Base-by-base conservation (phyloP, 2,329 filamentous ascomycete species). In the Neofusicoccum umdonicola region DNA sequence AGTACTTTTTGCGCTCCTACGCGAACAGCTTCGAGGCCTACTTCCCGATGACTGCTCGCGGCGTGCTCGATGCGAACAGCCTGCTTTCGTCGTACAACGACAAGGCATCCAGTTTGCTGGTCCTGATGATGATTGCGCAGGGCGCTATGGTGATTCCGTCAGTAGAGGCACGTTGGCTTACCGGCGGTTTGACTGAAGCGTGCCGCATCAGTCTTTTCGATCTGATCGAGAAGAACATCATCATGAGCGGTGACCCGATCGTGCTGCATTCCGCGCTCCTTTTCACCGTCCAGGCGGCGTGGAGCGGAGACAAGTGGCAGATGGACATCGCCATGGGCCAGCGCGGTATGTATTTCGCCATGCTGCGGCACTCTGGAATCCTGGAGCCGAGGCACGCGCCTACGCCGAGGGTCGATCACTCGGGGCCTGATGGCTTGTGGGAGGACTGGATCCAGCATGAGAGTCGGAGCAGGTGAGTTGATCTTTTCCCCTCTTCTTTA, bases 251-350 rank as follows among this genome's bases (percentile, higher is more conserved):
- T 1, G 87, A 91, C 71, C 85, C 86, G 0, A 83, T 86, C 3
- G 85, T 88, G 0, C 80, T 91, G 50, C 84, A 88, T 44, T 87
- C 87, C 54, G 88, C 88, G 0, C 78, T 91, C 12, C 82, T 91
- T 3, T 90, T 90, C 72, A 89, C 86, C 1, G 83, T 88, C 1
- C 82, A 90, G 31, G 88, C 88, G 7, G 87, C 87, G 1, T 91
- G 89, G 89, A 89, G 88, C 71, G 89, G 89, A 51, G 88, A 91
- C 74, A 90, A 90, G 76, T 90, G 88, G 88, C 86, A 90, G 68
- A 91, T 90, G 88, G 88, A 91, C 70, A 90, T 90, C 68, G 85
- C 88, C 47, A 90, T 90, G 87, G 88, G 88, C 35, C 89, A 90
- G 74, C 83, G 88, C 54, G 87, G 87, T 65, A 90, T 90, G 87